Evolutionary conservation across 331 rosid genomes (phyloP), one percentile per base, ranked within the genome.

Genomic region (Quercus tomentella): DNA sequence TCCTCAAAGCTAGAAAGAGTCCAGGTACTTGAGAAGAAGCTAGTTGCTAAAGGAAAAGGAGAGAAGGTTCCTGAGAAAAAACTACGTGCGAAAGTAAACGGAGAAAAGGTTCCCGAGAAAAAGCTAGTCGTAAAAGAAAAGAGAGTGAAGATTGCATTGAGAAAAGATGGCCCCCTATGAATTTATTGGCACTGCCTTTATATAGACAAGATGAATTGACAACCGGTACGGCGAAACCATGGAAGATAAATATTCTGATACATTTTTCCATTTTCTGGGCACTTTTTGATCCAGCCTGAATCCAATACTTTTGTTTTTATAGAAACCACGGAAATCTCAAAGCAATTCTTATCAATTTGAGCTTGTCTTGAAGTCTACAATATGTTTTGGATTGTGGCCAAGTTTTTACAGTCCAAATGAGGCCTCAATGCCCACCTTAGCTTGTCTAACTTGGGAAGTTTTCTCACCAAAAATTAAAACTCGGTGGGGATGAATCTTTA

Each of bases 31-130:
- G 30, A 28, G 30, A 28, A 28, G 30, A 26, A 26, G 30, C 30
- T 26, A 26, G 30, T 26, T 26, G 30, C 30, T 26, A 26, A 26
- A 26, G 30, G 30, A 28, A 28, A 28, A 28, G 30, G 30, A 28
- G 4, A 28, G 30, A 28, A 28, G 30, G 30, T 28, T 28, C 30
- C 30, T 28, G 30, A 28, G 30, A 28, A 28, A 28, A 28, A 28
- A 28, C 30, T 28, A 28, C 30, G 30, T 28, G 30, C 30, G 30
- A 28, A 28, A 28, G 30, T 28, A 28, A 28, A 28, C 4, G 4
- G 18, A 5, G 84, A 85, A 54, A 83, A 75, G 68, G 77, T 45
- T 55, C 74, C 84, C 1, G 84, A 76, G 85, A 86, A 83, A 76
- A 79, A 83, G 60, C 56, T 11, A 30, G 26, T 18, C 15, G 83